Evolutionary conservation across 306 rosid genomes (phyloP).

Genomic region (Phaseolus lunatus): DNA sequence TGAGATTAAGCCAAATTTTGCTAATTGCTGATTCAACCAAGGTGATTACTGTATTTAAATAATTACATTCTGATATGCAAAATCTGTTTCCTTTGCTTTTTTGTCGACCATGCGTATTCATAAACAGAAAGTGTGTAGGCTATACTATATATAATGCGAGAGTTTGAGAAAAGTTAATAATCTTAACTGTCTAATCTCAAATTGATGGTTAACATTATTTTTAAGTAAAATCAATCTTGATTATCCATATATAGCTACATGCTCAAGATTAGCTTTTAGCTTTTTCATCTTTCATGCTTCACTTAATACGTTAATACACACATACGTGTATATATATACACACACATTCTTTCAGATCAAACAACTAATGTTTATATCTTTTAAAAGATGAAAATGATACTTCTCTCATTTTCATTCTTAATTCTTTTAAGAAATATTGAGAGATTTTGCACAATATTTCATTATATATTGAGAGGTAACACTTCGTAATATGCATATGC

Average conservation of each 20-base stretch:
- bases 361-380: no score
- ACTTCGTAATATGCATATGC: no score
- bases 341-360: no score
- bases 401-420: no score
- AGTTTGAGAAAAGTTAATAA: not conserved
- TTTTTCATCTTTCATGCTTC: not conserved
- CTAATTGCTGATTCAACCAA: not conserved
- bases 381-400: no score
- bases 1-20: constrained; percentile 5
- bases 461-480: no score
- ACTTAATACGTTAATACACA: no score
- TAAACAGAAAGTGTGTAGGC: not conserved
- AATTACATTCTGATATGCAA: not conserved
- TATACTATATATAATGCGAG: not conserved
- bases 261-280: not conserved
- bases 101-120: not conserved
- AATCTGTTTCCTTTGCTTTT: constrained; percentile 6
- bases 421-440: no score
- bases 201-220: not conserved
- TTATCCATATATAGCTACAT: not conserved
- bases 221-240: not conserved
- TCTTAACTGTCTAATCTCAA: not conserved
- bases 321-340: not conserved
- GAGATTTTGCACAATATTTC: no score
- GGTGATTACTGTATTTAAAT: constrained; percentile 8